Conservation (phyloP, 78 protist species). For the Planoprotostelium fungivorum region DNA sequence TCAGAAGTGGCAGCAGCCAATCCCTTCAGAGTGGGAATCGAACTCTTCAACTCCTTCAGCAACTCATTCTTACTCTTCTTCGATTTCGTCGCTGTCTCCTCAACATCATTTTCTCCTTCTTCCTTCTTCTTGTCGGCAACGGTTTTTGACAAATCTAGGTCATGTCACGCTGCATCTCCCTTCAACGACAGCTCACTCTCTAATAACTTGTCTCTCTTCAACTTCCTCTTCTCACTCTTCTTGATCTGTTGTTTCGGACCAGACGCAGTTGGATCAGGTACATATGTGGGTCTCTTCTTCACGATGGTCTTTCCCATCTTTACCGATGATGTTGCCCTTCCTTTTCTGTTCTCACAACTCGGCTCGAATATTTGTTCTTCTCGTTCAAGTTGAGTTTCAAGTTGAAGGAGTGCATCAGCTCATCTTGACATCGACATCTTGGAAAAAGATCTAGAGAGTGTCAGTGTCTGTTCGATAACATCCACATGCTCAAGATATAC, state of each 20-base stretch:
- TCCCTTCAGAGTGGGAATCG: neutral
- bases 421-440: neutral
- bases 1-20: neutral
- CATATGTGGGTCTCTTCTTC: neutral
- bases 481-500: neutral
- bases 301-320: neutral
- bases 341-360: no score
- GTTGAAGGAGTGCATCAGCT: neutral
- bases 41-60: neutral
- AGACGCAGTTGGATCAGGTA: neutral
- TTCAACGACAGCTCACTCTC: neutral
- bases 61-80: neutral
- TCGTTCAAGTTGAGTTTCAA: no score
- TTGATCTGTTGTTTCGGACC: neutral
- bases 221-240: neutral
- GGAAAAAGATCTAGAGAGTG: neutral
- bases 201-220: neutral
- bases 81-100: no score
- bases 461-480: no score
- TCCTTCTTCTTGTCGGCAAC: neutral
- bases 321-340: neutral
- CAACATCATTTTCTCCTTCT: neutral
- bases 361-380: no score
- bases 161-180: neutral
- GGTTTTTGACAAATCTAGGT: neutral